Percentiles rank a stretch among this genome's conserved stretches.
Evolutionary conservation across 805 yeast species (phyloP).

Genomic region (Candida parachauliodes): DNA sequence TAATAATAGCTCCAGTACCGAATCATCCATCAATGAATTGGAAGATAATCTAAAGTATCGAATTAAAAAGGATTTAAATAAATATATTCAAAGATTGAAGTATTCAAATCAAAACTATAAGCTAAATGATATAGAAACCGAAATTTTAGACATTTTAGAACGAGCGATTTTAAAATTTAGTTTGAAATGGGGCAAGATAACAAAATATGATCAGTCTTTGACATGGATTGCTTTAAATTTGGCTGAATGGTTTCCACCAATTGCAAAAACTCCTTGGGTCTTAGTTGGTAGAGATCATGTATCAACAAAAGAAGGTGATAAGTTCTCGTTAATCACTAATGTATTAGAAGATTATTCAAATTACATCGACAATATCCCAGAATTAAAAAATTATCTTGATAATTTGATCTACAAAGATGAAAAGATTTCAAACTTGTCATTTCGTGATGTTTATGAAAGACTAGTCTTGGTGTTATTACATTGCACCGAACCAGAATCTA

Average conservation of each 20-base stretch:
- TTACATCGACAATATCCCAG: slow-evolving; percentile 31
- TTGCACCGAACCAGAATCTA: slow-evolving; percentile 51
- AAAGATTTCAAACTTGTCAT: slow-evolving; percentile 38
- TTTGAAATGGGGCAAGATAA: slow-evolving; percentile 71
- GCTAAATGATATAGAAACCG: slow-evolving; percentile 44
- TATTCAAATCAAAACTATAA: slow-evolving; percentile 17
- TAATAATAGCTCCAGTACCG: background rate
- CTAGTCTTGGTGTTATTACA: slow-evolving; percentile 72
- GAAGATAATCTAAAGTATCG: slow-evolving; percentile 25
- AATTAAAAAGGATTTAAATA: slow-evolving; percentile 55
- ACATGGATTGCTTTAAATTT: slow-evolving; percentile 86
- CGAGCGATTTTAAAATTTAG: slow-evolving; percentile 61
- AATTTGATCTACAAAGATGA: slow-evolving; percentile 25
- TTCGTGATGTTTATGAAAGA: slow-evolving; percentile 71
- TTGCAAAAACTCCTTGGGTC: slow-evolving; percentile 50
- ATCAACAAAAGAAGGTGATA: slow-evolving; percentile 6
- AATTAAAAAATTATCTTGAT: slow-evolving; percentile 19
- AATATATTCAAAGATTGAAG: slow-evolving; percentile 52
- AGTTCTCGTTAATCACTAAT: slow-evolving; percentile 26
- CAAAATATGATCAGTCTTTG: slow-evolving; percentile 76
- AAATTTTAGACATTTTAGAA: slow-evolving; percentile 55
- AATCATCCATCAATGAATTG: background rate
- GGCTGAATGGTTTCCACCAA: slow-evolving; percentile 85
- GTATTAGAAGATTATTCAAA: slow-evolving; percentile 36
- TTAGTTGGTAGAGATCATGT: slow-evolving; percentile 49